Percentiles rank a stretch among this genome's conserved stretches.
These are phyloP conservation scores for Clathrospora elynae DNA, from an alignment of 2,329 filamentous ascomycete species.

Conservation along the genomic window DNA sequence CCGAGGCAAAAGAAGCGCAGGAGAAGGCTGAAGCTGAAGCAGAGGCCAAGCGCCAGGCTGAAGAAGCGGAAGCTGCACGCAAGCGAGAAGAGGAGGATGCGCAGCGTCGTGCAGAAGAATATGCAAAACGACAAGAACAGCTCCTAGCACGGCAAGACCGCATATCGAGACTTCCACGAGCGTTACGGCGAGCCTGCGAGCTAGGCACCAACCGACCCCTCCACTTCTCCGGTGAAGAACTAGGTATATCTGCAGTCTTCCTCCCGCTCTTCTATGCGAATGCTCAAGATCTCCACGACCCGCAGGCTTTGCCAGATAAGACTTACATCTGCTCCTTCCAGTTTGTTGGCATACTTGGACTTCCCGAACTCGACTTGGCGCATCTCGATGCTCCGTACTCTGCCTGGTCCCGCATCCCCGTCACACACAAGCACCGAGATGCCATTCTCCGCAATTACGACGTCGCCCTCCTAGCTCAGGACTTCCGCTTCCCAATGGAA, in stretches of 20 bases:
- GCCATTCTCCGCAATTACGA: slow-evolving; percentile 47
- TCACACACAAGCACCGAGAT: slow-evolving; percentile 43
- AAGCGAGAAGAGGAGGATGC: slow-evolving; percentile 41
- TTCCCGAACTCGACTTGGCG: slow-evolving; percentile 48
- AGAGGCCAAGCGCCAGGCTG: slow-evolving; percentile 35
- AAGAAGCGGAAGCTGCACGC: slow-evolving; percentile 42
- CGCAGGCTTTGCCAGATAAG: slow-evolving; percentile 26
- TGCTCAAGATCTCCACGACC: slow-evolving; percentile 34
- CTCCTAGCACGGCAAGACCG: slow-evolving; percentile 41
- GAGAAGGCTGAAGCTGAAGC: slow-evolving; percentile 40
- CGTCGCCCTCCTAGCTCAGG: slow-evolving; percentile 47
- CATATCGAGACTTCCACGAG: slow-evolving; percentile 44
- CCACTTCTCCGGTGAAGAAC: slow-evolving; percentile 47
- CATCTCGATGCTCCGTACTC: slow-evolving; percentile 40
- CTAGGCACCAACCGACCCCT: slow-evolving; percentile 45
- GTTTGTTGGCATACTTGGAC: slow-evolving; percentile 48
- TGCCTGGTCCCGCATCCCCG: slow-evolving; percentile 46
- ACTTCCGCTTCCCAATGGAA: slow-evolving; percentile 47
- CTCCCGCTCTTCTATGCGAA: slow-evolving; percentile 47
- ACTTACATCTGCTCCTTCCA: slow-evolving; percentile 49
- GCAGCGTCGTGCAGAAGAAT: slow-evolving; percentile 36
- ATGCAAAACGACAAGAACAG: slow-evolving; percentile 36
- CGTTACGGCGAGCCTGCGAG: slow-evolving; percentile 46
- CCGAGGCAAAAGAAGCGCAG: slow-evolving; percentile 37
- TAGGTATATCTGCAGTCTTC: slow-evolving; percentile 48